phyloP scores from a whole-genome alignment of 2,329 filamentous ascomycete species.

The Chaetomiaceae sp. region DNA sequence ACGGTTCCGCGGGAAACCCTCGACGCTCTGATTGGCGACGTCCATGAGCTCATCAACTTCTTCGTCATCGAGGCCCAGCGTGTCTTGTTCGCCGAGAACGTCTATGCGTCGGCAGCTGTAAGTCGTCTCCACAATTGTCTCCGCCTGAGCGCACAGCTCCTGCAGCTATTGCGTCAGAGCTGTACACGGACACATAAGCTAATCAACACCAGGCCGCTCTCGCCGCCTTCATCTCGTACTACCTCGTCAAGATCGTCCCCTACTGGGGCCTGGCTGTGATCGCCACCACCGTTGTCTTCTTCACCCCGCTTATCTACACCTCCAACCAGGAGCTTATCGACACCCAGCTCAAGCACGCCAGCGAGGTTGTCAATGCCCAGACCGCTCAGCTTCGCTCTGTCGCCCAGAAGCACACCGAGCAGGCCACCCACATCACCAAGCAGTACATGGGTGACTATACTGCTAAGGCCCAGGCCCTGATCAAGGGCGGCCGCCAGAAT shows the following conservation, averaged over 20 bases:
- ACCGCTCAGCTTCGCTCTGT: constrained; percentile 57
- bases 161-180: constrained; percentile 15
- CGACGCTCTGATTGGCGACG: constrained; percentile 56
- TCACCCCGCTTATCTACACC: constrained; percentile 59
- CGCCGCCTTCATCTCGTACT: constrained; percentile 60
- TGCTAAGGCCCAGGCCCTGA: constrained; percentile 60
- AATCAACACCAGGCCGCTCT: constrained; percentile 47
- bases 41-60: constrained; percentile 67
- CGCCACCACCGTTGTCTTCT: constrained; percentile 54
- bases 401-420: constrained; percentile 59
- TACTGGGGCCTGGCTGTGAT: constrained; percentile 64
- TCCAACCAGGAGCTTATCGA: constrained; percentile 68
- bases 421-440: constrained; percentile 60
- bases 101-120: constrained; percentile 55
- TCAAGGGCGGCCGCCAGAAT: constrained; percentile 40
- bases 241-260: constrained; percentile 63
- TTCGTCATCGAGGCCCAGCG: constrained; percentile 66
- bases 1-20: constrained; percentile 59
- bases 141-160: not conserved
- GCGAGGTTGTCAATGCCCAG: constrained; percentile 56
- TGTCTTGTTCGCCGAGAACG: constrained; percentile 63
- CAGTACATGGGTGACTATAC: constrained; percentile 65
- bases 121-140: constrained; percentile 32
- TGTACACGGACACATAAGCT: not conserved
- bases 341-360: constrained; percentile 52